These are phyloP conservation scores for Athelia sp. DNA, from an alignment of 1,284 basidiomycete genomes.

Conservation along the genomic window DNA sequence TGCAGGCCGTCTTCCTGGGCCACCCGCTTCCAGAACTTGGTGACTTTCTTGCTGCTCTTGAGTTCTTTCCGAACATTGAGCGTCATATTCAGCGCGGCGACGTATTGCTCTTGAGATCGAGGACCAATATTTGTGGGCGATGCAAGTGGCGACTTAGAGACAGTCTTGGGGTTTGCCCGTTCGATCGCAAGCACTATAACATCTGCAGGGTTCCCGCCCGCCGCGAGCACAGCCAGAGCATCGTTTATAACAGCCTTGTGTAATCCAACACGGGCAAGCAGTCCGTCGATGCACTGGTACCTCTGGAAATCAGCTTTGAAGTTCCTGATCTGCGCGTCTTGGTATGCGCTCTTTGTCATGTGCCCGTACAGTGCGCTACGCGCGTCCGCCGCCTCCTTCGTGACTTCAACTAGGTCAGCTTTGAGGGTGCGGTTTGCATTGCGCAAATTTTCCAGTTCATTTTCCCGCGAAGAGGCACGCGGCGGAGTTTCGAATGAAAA, in stretches of 20 bases:
- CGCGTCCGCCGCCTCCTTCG: neutral
- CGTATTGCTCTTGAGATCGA: conserved; percentile 41
- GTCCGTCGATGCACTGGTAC: conserved; percentile 26
- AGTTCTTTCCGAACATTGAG: conserved; percentile 39
- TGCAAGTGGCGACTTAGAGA: conserved; percentile 33
- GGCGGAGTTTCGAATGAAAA: conserved; percentile 1
- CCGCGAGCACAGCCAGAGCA: conserved; percentile 22
- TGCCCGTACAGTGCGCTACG: neutral
- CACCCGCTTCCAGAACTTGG: conserved; percentile 44
- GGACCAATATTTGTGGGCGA: conserved; percentile 34
- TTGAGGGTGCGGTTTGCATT: neutral
- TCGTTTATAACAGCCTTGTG: conserved; percentile 25
- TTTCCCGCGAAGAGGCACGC: neutral
- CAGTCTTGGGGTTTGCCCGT: conserved; percentile 22
- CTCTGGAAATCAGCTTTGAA: conserved; percentile 17
- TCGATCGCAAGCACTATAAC: conserved; percentile 43
- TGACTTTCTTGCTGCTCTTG: conserved; percentile 32
- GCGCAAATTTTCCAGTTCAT: too few species aligned
- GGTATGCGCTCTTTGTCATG: neutral
- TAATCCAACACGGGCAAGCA: conserved; percentile 29
- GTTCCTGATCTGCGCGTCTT: conserved; percentile 10
- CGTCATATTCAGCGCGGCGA: conserved; percentile 42
- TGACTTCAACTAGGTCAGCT: neutral
- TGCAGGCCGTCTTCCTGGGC: conserved; percentile 30
- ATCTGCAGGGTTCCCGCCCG: conserved; percentile 31